Conservation (phyloP, 2,329 filamentous ascomycete species). For the Didymella pomorum region DNA sequence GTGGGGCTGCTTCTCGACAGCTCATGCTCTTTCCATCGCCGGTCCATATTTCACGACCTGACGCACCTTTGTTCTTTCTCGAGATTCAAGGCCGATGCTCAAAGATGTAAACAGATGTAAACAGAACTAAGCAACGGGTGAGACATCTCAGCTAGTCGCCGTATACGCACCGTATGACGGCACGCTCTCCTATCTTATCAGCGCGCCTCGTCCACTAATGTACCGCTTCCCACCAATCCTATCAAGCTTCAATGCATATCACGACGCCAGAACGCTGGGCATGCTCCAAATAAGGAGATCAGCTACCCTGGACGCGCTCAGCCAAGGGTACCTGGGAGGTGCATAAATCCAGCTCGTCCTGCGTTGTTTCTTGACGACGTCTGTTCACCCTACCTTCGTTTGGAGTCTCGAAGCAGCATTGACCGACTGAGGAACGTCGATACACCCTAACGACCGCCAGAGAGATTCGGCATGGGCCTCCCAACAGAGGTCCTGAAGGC, state of each 20-base stretch:
- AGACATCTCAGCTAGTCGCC: neutral
- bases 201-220: constrained; percentile 2
- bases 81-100: too few relatives aligned
- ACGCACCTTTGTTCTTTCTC: neutral
- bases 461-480: constrained; percentile 28
- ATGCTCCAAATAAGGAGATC: constrained; percentile 13
- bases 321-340: constrained; percentile 16
- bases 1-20: constrained; percentile 15
- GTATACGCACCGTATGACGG: constrained; percentile 3
- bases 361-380: constrained; percentile 1
- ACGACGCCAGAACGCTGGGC: constrained; percentile 33
- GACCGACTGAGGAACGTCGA: neutral
- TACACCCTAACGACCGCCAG: neutral
- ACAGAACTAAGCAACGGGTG: neutral
- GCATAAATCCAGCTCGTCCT: constrained; percentile 9
- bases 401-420: neutral
- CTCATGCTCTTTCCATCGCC: neutral
- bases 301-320: constrained; percentile 7
- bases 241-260: constrained; percentile 26
- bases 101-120: neutral
- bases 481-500: constrained; percentile 47
- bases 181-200: constrained; percentile 29
- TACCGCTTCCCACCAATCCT: constrained; percentile 20
- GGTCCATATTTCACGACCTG: neutral
- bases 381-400: neutral